These are phyloP conservation scores for Luzula sylvatica DNA, from an alignment of 176 grass and related monocot species.

Conservation along the genomic window DNA sequence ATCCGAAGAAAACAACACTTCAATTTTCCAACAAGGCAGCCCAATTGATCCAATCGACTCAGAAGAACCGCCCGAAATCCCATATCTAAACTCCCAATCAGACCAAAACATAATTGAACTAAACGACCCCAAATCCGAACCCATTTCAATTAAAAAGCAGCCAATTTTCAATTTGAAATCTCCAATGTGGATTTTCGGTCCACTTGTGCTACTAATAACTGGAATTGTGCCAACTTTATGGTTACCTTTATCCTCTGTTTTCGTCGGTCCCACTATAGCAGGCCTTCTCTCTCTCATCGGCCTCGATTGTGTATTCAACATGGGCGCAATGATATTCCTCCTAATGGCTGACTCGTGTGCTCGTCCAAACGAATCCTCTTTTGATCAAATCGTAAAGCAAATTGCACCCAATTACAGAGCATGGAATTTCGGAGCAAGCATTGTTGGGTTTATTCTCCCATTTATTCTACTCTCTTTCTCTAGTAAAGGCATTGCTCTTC, in stretches of 20 bases:
- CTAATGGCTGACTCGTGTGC: constrained; percentile 88
- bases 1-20: constrained; percentile 13
- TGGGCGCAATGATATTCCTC: constrained; percentile 86
- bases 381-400: constrained; percentile 26
- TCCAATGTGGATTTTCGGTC: constrained; percentile 84
- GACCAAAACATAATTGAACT: constrained; percentile 16
- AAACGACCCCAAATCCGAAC: constrained; percentile 41
- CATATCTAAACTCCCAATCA: constrained; percentile 35
- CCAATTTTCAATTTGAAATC: constrained; percentile 44
- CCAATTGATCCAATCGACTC: constrained; percentile 54
- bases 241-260: constrained; percentile 69
- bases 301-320: constrained; percentile 85
- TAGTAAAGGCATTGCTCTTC: constrained; percentile 20
- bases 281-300: constrained; percentile 71
- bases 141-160: constrained; percentile 18
- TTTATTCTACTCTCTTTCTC: constrained; percentile 42
- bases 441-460: constrained; percentile 50
- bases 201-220: constrained; percentile 60
- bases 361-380: constrained; percentile 29
- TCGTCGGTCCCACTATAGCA: constrained; percentile 58
- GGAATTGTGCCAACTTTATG: constrained; percentile 80
- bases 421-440: constrained; percentile 61
- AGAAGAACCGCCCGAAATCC: constrained; percentile 49
- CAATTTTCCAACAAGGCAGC: constrained; percentile 42
- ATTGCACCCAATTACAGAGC: constrained; percentile 45